Percentiles rank a stretch among this genome's conserved stretches.
phyloP scores from a whole-genome alignment of 495 filamentous ascomycete genomes.

The Terfezia claveryi region DNA sequence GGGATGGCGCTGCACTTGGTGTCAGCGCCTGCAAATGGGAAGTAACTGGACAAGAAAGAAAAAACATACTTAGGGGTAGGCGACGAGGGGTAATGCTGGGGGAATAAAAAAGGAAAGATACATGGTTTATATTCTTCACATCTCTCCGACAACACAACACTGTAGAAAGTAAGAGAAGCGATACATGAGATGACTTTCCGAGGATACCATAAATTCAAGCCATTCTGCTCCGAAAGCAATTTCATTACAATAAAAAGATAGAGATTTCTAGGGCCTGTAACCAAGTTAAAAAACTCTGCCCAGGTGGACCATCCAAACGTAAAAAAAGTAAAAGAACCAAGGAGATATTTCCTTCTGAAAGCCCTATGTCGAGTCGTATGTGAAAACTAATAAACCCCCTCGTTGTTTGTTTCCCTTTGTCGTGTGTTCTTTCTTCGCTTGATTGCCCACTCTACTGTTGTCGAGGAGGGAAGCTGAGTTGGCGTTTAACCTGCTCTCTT shows the following conservation, averaged over 20 bases:
- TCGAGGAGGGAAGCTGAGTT: conserved; percentile 25
- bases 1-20: not conserved
- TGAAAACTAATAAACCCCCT: not conserved
- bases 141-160: not conserved
- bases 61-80: not conserved
- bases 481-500: conserved; percentile 88
- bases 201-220: not conserved
- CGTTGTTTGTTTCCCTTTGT: not conserved
- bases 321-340: not conserved
- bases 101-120: not conserved
- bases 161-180: not conserved
- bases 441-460: not conserved
- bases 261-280: not conserved
- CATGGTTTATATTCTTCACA: not conserved
- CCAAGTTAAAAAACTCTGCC: not conserved
- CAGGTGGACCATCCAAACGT: not conserved
- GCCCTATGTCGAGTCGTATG: not conserved
- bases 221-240: not conserved
- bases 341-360: not conserved
- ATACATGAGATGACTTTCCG: not conserved
- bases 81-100: not conserved
- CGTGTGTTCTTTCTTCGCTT: not conserved
- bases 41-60: not conserved
- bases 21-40: not conserved
- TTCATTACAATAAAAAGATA: not conserved